Conservation (phyloP, 2,329 filamentous ascomycete species). For the Colletotrichum spinosum region DNA sequence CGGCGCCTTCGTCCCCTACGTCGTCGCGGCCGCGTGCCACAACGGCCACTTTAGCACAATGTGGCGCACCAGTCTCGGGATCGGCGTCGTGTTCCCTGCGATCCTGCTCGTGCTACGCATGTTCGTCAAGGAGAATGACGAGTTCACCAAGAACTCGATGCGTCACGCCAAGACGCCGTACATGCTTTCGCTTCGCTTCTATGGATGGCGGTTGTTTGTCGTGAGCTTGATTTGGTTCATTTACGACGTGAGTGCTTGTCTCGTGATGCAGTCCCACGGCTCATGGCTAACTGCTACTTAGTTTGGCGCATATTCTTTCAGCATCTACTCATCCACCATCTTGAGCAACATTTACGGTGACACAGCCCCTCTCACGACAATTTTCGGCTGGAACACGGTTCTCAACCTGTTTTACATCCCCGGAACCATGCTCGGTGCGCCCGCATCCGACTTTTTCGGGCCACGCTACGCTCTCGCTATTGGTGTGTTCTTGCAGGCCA, state of each 20-base stretch:
- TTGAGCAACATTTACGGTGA: conserved; percentile 72
- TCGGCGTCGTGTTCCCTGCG: conserved; percentile 83
- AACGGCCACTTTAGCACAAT: conserved; percentile 76
- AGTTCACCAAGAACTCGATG: conserved; percentile 80
- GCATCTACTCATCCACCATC: conserved; percentile 85
- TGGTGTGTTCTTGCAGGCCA: conserved; percentile 78
- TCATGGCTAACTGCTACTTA: conserved; percentile 34
- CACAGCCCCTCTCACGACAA: conserved; percentile 74
- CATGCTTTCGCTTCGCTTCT: conserved; percentile 69
- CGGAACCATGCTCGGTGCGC: conserved; percentile 82
- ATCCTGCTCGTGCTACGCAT: conserved; percentile 77
- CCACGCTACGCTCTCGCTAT: conserved; percentile 79
- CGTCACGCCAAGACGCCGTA: conserved; percentile 69
- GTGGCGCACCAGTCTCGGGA: conserved; percentile 84
- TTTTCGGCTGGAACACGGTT: conserved; percentile 89
- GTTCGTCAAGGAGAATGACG: conserved; percentile 81
- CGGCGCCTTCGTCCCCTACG: conserved; percentile 59
- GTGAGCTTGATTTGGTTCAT: conserved; percentile 87
- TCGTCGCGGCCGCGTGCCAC: conserved; percentile 67
- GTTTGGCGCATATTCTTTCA: conserved; percentile 87
- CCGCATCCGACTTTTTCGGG: conserved; percentile 81
- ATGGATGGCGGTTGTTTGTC: conserved; percentile 77
- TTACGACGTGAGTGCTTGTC: conserved; percentile 69
- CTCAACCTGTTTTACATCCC: conserved; percentile 92
- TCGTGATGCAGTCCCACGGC: neutral